A percentile compares a stretch with the other conserved stretches of the same genome.
phyloP scores from a whole-genome alignment of 2,329 filamentous ascomycete genomes.

The Paraphoma chrysanthemicola region DNA sequence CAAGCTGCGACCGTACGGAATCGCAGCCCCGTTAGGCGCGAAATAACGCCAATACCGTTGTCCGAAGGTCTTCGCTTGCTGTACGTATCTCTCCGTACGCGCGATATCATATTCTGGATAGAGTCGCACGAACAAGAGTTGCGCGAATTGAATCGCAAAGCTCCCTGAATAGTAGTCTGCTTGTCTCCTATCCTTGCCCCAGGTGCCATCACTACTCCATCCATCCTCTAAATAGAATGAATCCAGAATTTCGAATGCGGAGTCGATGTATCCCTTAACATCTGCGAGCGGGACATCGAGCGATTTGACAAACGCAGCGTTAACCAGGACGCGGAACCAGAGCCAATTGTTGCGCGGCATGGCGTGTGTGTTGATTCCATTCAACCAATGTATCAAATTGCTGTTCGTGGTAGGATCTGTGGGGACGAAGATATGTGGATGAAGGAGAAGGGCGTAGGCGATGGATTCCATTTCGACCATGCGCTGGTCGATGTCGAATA shows the following conservation, averaged over 20 bases:
- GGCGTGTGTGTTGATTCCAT: conserved; percentile 47
- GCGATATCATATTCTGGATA: conserved; percentile 47
- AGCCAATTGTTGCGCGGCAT: conserved; percentile 59
- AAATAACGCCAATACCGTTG: conserved; percentile 56
- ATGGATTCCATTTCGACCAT: conserved; percentile 61
- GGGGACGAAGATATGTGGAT: conserved; percentile 43
- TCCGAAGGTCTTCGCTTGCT: conserved; percentile 51
- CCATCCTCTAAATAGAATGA: conserved; percentile 52
- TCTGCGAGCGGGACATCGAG: conserved; percentile 43
- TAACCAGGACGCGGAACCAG: conserved; percentile 58
- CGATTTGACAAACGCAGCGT: conserved; percentile 51
- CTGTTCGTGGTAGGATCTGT: conserved; percentile 26
- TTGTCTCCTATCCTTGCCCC: conserved; percentile 47
- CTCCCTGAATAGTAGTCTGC: conserved; percentile 61
- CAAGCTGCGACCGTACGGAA: conserved; percentile 57
- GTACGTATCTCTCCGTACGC: conserved; percentile 45
- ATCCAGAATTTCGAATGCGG: conserved; percentile 51
- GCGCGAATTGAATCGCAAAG: conserved; percentile 59
- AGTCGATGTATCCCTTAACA: conserved; percentile 43
- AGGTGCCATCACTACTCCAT: conserved; percentile 56
- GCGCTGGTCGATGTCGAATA: conserved; percentile 53
- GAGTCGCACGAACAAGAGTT: conserved; percentile 53
- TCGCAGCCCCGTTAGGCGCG: conserved; percentile 51
- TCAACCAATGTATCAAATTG: conserved; percentile 50
- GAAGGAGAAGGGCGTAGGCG: conserved; percentile 52